Base-by-base conservation (phyloP, 2,329 filamentous ascomycete species). In the Elsinoe arachidis region DNA sequence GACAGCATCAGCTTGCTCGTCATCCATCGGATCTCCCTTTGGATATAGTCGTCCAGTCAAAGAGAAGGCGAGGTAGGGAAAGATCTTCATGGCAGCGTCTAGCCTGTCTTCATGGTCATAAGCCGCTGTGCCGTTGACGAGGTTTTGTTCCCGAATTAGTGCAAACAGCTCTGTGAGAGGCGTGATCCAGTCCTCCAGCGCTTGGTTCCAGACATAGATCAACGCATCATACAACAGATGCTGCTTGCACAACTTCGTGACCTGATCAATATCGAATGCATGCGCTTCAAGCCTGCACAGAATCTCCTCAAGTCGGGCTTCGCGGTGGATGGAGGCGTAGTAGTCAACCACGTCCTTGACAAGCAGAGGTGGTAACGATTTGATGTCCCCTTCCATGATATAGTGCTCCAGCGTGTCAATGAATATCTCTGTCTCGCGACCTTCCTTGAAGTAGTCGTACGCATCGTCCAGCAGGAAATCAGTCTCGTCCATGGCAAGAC, bases 201-300 rank as follows among this genome's bases (percentile, higher is more conserved):
- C 90, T 70, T 89, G 86, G 60, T 95, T 97, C 93, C 93, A 99
- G 57, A 99, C 88, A 69, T 97, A 96, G 43, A 95, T 90, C 58
- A 96, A 81, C 1, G 93, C 95, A 71, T 99, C 95, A 67, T 96
- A 99, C 3, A 99, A 80, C 62, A 87, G 83, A 69, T 97, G 85
- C 68, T 92, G 86, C 70, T 93, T 95, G 78, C 93, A 99, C 21
- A 99, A 77, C 11, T 81, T 80, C 0, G 92, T 96, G 58, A 95
- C 84, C 70, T 97, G 89, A 68, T 99, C 92, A 63, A 99, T 84
- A 68, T 99, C 95, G 68, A 99, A 84, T 0, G 90, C 96, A 12
- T 82, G 78, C 1, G 92, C 95, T 65, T 96, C 87, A 73, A 99
- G 86, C 62, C 92, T 86, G 69, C 92, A 97, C 33, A 99, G 87